Evolutionary conservation across 179 eudicot species (phyloP).

Genomic region (Beta corolliflora): DNA sequence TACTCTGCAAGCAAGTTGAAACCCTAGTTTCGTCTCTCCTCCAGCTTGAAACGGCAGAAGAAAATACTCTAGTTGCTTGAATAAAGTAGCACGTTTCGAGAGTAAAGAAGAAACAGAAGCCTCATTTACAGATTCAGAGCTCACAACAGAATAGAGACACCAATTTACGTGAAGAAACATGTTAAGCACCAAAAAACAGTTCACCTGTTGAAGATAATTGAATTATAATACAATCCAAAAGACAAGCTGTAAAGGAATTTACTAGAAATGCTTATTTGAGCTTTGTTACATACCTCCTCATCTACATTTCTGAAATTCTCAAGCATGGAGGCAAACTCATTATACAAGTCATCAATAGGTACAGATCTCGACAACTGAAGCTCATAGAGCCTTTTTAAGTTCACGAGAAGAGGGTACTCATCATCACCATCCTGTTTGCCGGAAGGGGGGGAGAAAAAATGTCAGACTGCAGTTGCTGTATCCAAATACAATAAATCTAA

Average conservation of each 20-base stretch:
- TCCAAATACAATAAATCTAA: not conserved
- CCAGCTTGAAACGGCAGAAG: conserved; percentile 47
- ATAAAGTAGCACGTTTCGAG: conserved; percentile 67
- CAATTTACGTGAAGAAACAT: conserved; percentile 84
- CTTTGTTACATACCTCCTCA: conserved; percentile 64
- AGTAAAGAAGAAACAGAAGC: conserved; percentile 57
- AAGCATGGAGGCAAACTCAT: conserved; percentile 57
- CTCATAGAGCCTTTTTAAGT: conserved; percentile 91
- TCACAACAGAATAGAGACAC: conserved; percentile 62
- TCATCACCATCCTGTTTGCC: conserved; percentile 77
- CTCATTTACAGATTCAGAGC: conserved; percentile 63
- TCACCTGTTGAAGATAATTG: conserved; percentile 56
- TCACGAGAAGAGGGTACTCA: conserved; percentile 86
- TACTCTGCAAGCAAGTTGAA: conserved; percentile 80
- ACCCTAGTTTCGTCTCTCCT: conserved; percentile 43
- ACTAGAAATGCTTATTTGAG: not conserved
- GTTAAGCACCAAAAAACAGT: conserved; percentile 79
- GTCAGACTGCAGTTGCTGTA: not conserved
- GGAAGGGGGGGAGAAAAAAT: not conserved
- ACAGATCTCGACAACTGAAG: conserved; percentile 72
- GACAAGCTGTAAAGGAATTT: conserved; percentile 9
- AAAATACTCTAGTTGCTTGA: conserved; percentile 62
- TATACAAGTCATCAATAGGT: conserved; percentile 69
- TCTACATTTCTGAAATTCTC: conserved; percentile 65
- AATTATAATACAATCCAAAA: conserved; percentile 14